Base-by-base conservation (phyloP, 768 basidiomycete genomes). In the Serendipita sp. region DNA sequence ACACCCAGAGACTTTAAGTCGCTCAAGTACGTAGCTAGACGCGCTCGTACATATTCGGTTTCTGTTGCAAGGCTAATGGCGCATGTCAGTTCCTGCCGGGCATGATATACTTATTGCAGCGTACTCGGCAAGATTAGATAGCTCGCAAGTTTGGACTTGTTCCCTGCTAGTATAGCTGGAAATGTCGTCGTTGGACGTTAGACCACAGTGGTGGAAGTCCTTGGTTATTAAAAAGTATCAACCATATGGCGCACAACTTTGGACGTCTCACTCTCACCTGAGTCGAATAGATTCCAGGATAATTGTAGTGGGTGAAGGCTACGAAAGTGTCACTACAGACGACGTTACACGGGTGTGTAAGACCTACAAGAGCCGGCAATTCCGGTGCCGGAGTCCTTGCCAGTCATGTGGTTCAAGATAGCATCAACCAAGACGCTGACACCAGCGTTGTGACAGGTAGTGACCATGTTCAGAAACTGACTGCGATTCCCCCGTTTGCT, bases 181-280 rank as follows among this genome's bases (percentile, higher is more conserved):
- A 64, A 85, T 84, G 64, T 79, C 75, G 67, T 85, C 79, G 1
- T 70, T 71, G 0, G 80, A 72, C 58, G 80, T 78, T 34, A 82
- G 74, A 2, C 84, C 82, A 68, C 84, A 85, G 70, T 85, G 80
- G 67, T 86, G 84, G 72, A 86, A 85, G 70, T 85, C 76, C 74
- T 79, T 60, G 30, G 38, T 41, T n/a, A 36, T 30, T 23, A 8
- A 28, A 67, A 70, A 5, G 64, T 70, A 5, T 41, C 41, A 41
- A 41, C 41, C 2, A 41, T 41, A 41, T 41, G 41, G 4, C 11
- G 4, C n/a, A 38, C 15, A 15, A 11, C n/a, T 58, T 30, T 3
- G 63, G 52, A 41, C 41, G 41, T 13, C 23, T 23, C 41, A 13
- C 13, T 13, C 41, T 41, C 13, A 41, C 47, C 44, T 63, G 41